A percentile compares a stretch with the other conserved stretches of the same genome.
Conservation (phyloP, 306 rosid genomes). For the Carpinus fangiana region DNA sequence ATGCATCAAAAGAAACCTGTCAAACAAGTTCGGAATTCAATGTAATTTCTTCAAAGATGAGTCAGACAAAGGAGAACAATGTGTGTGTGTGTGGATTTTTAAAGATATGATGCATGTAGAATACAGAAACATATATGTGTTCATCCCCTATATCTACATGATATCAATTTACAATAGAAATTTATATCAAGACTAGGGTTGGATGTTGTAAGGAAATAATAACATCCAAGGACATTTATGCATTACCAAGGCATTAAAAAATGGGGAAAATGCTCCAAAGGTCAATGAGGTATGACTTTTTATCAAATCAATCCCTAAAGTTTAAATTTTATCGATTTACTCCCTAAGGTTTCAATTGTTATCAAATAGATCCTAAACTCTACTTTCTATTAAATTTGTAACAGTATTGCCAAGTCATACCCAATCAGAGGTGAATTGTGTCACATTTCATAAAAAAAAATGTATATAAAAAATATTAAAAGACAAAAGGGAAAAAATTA, state of each 20-base stretch:
- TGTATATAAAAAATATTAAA: too few relatives aligned
- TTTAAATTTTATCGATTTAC: too few relatives aligned
- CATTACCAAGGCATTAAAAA: background rate
- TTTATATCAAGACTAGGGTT: background rate
- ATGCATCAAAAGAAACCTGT: conserved; percentile 36
- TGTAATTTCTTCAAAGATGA: conserved; percentile 14
- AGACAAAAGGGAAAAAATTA: too few relatives aligned
- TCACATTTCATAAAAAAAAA: too few relatives aligned
- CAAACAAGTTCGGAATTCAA: conserved; percentile 22
- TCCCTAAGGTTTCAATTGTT: too few relatives aligned
- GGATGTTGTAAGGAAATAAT: background rate
- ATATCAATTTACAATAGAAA: background rate
- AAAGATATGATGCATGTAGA: background rate
- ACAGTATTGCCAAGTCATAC: too few relatives aligned
- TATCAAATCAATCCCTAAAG: too few relatives aligned
- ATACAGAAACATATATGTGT: background rate
- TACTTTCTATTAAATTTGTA: too few relatives aligned
- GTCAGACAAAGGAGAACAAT: conserved; percentile 6
- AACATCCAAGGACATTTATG: background rate
- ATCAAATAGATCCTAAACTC: too few relatives aligned
- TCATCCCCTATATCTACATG: background rate
- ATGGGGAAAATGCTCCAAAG: too few relatives aligned
- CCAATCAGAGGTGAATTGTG: too few relatives aligned
- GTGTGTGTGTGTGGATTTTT: background rate
- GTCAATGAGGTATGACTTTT: too few relatives aligned